Percentiles rank a stretch among this genome's conserved stretches.
These are phyloP conservation scores for Sphagnum fallax DNA, from an alignment of 228 moss, liverwort and hornwort genomes.

Conservation along the genomic window DNA sequence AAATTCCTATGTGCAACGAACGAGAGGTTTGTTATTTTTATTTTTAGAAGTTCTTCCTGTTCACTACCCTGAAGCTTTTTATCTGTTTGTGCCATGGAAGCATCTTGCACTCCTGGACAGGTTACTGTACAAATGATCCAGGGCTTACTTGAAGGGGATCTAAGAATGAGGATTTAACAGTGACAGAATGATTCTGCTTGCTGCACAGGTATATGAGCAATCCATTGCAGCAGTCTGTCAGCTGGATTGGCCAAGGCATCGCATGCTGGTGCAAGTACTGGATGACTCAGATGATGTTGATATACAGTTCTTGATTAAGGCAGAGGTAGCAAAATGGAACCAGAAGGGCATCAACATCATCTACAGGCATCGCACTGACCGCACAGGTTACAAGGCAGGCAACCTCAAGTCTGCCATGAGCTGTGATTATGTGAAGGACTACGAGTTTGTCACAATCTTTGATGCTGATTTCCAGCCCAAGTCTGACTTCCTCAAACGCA, in stretches of 20 bases:
- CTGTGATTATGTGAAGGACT: slow-evolving; percentile 83
- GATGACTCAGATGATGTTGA: slow-evolving; percentile 93
- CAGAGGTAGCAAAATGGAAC: slow-evolving; percentile 82
- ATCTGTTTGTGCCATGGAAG: no score
- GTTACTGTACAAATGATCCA: no score
- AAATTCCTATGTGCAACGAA: slow-evolving; percentile 69
- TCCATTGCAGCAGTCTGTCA: slow-evolving; percentile 94
- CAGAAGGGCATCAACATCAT: slow-evolving; percentile 79
- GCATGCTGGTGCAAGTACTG: slow-evolving; percentile 86
- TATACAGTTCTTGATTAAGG: slow-evolving; percentile 81
- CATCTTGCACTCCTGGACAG: no score
- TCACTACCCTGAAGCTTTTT: no score
- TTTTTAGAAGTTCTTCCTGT: no score
- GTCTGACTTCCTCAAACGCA: slow-evolving; percentile 83
- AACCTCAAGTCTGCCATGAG: slow-evolving; percentile 92
- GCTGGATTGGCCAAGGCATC: slow-evolving; percentile 89
- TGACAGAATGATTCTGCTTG: neutral
- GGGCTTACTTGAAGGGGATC: no score
- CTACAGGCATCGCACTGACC: slow-evolving; percentile 81
- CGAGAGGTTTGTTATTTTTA: slow-evolving; percentile 33
- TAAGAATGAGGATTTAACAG: no score
- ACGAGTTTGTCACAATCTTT: slow-evolving; percentile 89
- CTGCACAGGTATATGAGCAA: slow-evolving; percentile 83
- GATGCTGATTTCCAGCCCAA: slow-evolving; percentile 97
- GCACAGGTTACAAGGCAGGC: slow-evolving; percentile 93